A percentile compares a stretch with the other conserved stretches of the same genome.
phyloP scores from a whole-genome alignment of 768 basidiomycete species.

The Pleurotus citrinopileatus region DNA sequence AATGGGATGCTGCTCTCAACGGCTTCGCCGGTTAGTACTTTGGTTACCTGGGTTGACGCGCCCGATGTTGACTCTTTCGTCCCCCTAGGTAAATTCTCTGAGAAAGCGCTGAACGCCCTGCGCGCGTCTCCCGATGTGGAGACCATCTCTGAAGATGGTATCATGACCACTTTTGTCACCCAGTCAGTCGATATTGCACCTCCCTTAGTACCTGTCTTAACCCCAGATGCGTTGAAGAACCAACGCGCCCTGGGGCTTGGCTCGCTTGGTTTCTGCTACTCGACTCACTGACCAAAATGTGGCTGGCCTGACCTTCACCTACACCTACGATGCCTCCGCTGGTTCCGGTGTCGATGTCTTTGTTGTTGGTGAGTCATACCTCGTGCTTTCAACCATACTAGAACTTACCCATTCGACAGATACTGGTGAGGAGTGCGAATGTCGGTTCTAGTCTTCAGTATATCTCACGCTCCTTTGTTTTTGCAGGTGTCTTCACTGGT shows the following conservation, averaged over 20 bases:
- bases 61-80: not conserved
- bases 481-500: conserved; percentile 20
- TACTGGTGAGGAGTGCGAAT: conserved; percentile 24
- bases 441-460: too few species aligned
- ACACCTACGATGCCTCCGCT: conserved; percentile 27
- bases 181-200: not conserved
- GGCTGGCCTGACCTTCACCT: conserved; percentile 20
- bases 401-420: too few species aligned
- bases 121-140: conserved; percentile 24
- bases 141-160: conserved; percentile 26
- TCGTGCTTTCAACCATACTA: not conserved
- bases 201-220: not conserved
- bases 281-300: conserved; percentile 15
- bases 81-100: conserved; percentile 17
- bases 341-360: conserved; percentile 40
- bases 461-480: too few species aligned
- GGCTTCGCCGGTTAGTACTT: conserved; percentile 21
- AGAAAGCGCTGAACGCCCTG: conserved; percentile 21
- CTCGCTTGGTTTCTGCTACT: conserved; percentile 21
- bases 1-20: conserved; percentile 18
- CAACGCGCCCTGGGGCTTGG: conserved; percentile 31
- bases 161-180: conserved; percentile 19
- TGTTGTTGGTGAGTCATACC: conserved; percentile 30
- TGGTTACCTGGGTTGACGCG: not conserved
- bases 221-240: conserved; percentile 15